Evolutionary conservation across 2,329 filamentous ascomycete genomes (phyloP), one percentile per base, ranked within the genome.

Genomic region (Fusarium graminum): DNA sequence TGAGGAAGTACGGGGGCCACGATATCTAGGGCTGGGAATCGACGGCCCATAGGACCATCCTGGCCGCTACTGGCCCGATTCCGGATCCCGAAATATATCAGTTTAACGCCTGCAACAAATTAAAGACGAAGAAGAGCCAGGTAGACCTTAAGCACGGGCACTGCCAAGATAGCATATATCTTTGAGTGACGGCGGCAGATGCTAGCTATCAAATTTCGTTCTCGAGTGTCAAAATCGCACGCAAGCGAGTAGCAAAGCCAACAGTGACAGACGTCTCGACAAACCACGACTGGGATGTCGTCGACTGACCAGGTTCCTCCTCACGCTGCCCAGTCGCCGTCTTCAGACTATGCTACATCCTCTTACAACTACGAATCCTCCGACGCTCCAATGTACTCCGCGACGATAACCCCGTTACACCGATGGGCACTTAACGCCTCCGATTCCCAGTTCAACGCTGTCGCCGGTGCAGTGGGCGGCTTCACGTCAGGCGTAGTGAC

Each of bases 401-500:
- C 69, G 46, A 62, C 66, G 41, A 59, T 80, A 71, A 84, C 83
- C 45, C 72, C 77, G 49, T 72, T 88, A 65, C 83, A 90, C 74
- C 80, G 79, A 70, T 89, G 87, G 85, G 83, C 85, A 22, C 77
- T 81, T 45, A 72, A 75, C 38, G 86, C 87, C 49, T 87, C 86
- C 32, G 85, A 88, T 64, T 82, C 86, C 19, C 85, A 87, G 65
- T 89, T 98, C 77, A 92, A 96, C 77, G 92, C 93, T 65, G 83
- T 97, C 56, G 90, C 93, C 41, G 95, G 95, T 55, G 94, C 94
- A 46, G 85, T 92, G 58, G 94, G 94, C 49, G 95, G 95, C 47
- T 92, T 98, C 74, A 93, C 93, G 22, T 97, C 94, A 9, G 95
- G 95, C 49, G 87, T 99, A 55, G 92, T 97, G 68, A 98, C 94